A percentile compares a stretch with the other conserved stretches of the same genome.
Conservation (phyloP, 768 basidiomycete species). For the Suillus luteus region DNA sequence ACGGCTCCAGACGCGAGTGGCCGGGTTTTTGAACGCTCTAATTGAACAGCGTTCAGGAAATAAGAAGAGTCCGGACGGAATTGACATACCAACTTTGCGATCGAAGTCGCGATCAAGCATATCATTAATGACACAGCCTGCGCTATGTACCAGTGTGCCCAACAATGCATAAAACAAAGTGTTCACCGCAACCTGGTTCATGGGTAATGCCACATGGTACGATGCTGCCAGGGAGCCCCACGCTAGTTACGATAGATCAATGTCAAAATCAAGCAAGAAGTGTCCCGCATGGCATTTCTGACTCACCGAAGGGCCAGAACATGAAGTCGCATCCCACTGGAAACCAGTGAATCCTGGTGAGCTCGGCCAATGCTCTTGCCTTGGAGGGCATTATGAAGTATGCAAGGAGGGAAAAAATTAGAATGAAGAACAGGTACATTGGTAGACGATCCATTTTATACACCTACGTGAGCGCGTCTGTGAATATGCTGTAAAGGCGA, state of each 20-base stretch:
- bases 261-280: background rate
- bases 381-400: slow-evolving; percentile 3
- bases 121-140: slow-evolving; percentile 58
- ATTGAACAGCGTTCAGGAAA: background rate
- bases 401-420: background rate
- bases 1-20: slow-evolving; percentile 53
- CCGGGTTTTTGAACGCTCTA: slow-evolving; percentile 50
- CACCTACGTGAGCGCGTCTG: too few relatives aligned
- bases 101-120: slow-evolving; percentile 56
- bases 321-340: slow-evolving; percentile 3
- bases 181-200: background rate
- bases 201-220: slow-evolving; percentile 1
- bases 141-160: slow-evolving; percentile 37
- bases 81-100: slow-evolving; percentile 49
- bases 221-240: slow-evolving; percentile 4
- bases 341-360: slow-evolving; percentile 6
- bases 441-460: background rate
- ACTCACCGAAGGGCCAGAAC: slow-evolving; percentile 5
- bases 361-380: background rate
- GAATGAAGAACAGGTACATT: background rate
- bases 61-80: background rate
- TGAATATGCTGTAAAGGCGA: background rate
- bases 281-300: background rate
- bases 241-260: background rate
- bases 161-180: slow-evolving; percentile 6